Base-by-base conservation (phyloP, 345 rosid species). In the Garcia nutans region DNA sequence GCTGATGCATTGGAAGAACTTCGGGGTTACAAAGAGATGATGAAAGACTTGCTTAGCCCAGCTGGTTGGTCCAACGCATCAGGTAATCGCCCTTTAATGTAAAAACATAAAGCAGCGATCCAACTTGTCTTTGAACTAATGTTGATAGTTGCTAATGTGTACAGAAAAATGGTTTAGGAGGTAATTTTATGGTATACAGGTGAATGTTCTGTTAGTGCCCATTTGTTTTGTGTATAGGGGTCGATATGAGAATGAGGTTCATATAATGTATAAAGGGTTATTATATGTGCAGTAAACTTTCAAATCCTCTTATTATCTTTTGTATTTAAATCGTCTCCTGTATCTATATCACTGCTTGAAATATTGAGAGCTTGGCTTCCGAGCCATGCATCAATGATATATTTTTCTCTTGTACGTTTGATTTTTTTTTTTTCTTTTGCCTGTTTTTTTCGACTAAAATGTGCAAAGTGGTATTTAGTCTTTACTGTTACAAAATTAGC, bases 1-100 rank as follows among this genome's bases (percentile, higher is more conserved):
- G 88, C 94, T 11, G 97, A 96, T 82, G 99, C 98, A 2, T 81
- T 92, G 77, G 94, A 93, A 82, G 99, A 96, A 80, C 89, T 96
- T 74, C 84, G 72, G 65, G 78, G 85, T 73, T 95, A 93, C 89
- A 88, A 78, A 81, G 91, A 82, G 80, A 86, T 86, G 86, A 37
- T 56, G 68, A 91, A 82, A 83, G 85, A 83, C 72, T 58, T 87
- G 85, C 91, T 89, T 56, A 75, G 84, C 76, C 90, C 89, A 82
- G 85, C 80, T 56, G 78, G 78, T 37, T 71, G 79, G 79, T 76
- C 89, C 57, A 79, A 61, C 69, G 22, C 74, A 20, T 77, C 58
- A 6, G 74, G 79, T 49, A 65, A 73, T 31, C 22, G 23, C 33
- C 28, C 82, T 15, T 57, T 80, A 5, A 52, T 69, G 17, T 55